Conservation (phyloP, 148 eudicot genomes). For the Camellia lanceoleosa region DNA sequence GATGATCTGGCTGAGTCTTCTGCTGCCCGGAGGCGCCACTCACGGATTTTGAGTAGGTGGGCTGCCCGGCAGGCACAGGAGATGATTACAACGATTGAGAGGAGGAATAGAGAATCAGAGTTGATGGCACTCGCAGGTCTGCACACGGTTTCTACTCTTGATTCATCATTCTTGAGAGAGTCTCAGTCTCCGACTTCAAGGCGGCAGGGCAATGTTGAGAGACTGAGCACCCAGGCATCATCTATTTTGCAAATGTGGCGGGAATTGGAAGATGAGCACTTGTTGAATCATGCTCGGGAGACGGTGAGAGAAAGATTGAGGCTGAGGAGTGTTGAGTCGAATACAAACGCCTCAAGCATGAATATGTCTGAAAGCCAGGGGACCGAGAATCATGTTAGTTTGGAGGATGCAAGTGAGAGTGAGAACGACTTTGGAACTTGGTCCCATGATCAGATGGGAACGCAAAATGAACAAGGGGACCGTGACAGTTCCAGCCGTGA, state of each 20-base stretch:
- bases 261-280: conserved; percentile 89
- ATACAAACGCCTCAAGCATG: conserved; percentile 55
- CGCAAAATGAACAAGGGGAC: conserved; percentile 39
- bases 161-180: conserved; percentile 88
- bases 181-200: conserved; percentile 74
- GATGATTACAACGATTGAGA: conserved; percentile 95
- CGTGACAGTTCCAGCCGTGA: conserved; percentile 68
- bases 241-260: conserved; percentile 96
- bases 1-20: conserved; percentile 97
- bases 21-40: conserved; percentile 88
- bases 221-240: conserved; percentile 75
- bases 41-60: conserved; percentile 81
- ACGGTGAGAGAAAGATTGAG: conserved; percentile 75
- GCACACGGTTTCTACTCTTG: conserved; percentile 96
- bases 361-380: conserved; percentile 48
- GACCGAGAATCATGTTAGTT: conserved; percentile 54
- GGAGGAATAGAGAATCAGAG: conserved; percentile 86
- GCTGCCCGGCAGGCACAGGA: conserved; percentile 96
- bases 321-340: conserved; percentile 57
- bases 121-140: conserved; percentile 94
- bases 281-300: conserved; percentile 61
- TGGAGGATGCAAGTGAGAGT: conserved; percentile 65
- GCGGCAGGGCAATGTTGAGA: conserved; percentile 71
- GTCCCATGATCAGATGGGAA: conserved; percentile 62
- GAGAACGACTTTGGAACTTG: conserved; percentile 70